Evolutionary conservation across 768 basidiomycete genomes (phyloP), one percentile per base, ranked within the genome.

Genomic region (Trametes cingulata): DNA sequence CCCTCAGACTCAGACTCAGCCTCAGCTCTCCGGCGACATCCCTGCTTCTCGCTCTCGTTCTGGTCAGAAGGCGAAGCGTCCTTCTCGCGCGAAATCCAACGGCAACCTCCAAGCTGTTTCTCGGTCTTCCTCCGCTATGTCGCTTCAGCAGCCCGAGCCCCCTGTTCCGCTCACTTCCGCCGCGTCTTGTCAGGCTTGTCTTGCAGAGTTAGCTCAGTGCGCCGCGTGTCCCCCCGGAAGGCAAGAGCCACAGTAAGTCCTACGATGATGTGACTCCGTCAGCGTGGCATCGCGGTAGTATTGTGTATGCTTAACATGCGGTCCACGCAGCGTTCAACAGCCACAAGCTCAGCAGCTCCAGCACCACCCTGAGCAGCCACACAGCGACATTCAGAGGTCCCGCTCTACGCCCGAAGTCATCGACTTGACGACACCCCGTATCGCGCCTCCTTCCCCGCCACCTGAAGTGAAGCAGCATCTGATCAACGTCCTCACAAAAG

Each of bases 201-300:
- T 57, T 10, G 40, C 56, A 17, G 56, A 57, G 27, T 49, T 57
- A 47, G 14, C 47, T 9, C 7, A 42, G 27, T 57, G 56, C 20
- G 12, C 19, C 13, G 56, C 37, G 0, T 57, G 56, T 29, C 13
- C 20, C 14, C 17, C 22, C 17, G 54, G 47, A 15, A 46, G 24
- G 14, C 20, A 25, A 2, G 6, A 19, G 10, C 13, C 39, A 20
- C 43, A 45, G 54, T 56, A 20, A 46, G 54, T 47, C 22, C 17
- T 15, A 14, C 27, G 27, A 9, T n/a, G n/a, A n/a, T n/a, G n/a
- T n/a, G n/a, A n/a, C n/a, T n/a, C n/a, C n/a, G n/a, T n/a, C n/a
- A n/a, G n/a, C n/a, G n/a, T n/a, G n/a, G n/a, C n/a, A n/a, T n/a
- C n/a, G n/a, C n/a, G n/a, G n/a, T n/a, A n/a, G n/a, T n/a, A n/a